A percentile compares a stretch with the other conserved stretches of the same genome.
These are phyloP conservation scores for Boehmeria nivea DNA, from an alignment of 306 rosid genomes.

Conservation along the genomic window DNA sequence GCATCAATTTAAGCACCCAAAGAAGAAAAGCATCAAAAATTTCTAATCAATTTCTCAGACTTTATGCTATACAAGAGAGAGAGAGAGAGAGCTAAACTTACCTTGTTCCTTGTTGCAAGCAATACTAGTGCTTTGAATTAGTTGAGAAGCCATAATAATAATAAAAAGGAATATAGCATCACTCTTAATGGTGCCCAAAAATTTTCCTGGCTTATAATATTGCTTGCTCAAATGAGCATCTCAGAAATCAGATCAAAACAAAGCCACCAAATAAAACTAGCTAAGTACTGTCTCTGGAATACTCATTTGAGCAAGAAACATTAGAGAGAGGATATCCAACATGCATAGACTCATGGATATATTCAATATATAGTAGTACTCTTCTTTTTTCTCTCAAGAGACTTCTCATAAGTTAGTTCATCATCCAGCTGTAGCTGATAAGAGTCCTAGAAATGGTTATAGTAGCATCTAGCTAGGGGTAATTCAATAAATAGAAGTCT, in stretches of 20 bases:
- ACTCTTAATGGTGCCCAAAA: slow-evolving; percentile 10
- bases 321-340: slow-evolving; percentile 31
- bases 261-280: slow-evolving; percentile 5
- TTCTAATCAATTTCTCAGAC: too few relatives aligned
- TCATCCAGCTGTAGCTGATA: not conserved
- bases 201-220: slow-evolving; percentile 34
- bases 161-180: too few relatives aligned
- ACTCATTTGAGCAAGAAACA: slow-evolving; percentile 98
- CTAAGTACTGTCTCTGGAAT: slow-evolving; percentile 47
- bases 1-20: too few relatives aligned
- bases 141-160: too few relatives aligned
- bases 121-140: too few relatives aligned
- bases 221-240: slow-evolving; percentile 73
- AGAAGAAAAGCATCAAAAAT: too few relatives aligned
- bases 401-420: too few relatives aligned
- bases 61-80: too few relatives aligned
- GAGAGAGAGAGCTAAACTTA: too few relatives aligned
- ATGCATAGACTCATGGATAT: too few relatives aligned
- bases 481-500: not conserved
- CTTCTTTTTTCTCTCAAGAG: slow-evolving; percentile 8
- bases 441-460: not conserved
- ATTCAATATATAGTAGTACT: not conserved
- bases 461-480: too few relatives aligned
- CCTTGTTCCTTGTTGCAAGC: too few relatives aligned
- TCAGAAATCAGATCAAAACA: slow-evolving; percentile 35